Evolutionary conservation across 371 early-diverging fungal species (phyloP).

Genomic region (Synchytrium microbalum): DNA sequence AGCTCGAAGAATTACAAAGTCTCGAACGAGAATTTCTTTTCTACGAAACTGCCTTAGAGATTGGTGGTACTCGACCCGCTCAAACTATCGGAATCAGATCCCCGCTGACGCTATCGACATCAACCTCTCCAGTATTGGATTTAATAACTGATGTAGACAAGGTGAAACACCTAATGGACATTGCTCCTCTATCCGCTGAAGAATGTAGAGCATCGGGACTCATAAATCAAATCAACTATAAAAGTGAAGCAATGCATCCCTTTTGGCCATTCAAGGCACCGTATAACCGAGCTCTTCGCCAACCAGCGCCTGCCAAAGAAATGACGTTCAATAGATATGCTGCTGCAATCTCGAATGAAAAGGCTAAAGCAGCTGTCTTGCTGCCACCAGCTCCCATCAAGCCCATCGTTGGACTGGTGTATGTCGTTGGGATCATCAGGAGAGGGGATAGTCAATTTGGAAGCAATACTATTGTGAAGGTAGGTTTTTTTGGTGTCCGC

Average conservation of each 20-base stretch:
- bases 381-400: not conserved
- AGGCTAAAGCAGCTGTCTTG: not conserved
- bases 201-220: constrained; percentile 21
- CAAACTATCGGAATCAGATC: not conserved
- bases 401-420: constrained; percentile 46
- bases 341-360: constrained; percentile 5
- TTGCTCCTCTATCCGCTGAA: constrained; percentile 17
- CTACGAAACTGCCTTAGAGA: constrained; percentile 2
- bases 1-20: too few relatives aligned
- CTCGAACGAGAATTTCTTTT: not conserved
- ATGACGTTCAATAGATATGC: constrained; percentile 11
- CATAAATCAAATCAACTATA: constrained; percentile 19
- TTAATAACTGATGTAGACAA: too few relatives aligned
- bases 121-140: too few relatives aligned
- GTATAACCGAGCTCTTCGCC: not conserved
- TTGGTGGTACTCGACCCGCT: constrained; percentile 6
- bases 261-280: not conserved
- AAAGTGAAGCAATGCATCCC: constrained; percentile 7
- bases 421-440: constrained; percentile 44
- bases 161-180: constrained; percentile 16
- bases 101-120: too few relatives aligned
- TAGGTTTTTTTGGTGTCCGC: too few relatives aligned
- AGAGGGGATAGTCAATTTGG: constrained; percentile 40
- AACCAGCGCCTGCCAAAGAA: not conserved
- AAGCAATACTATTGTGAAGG: constrained; percentile 33